Percentiles rank a stretch among this genome's conserved stretches.
Evolutionary conservation across 83 land plant species (phyloP).

Genomic region (Picea engelmannii): DNA sequence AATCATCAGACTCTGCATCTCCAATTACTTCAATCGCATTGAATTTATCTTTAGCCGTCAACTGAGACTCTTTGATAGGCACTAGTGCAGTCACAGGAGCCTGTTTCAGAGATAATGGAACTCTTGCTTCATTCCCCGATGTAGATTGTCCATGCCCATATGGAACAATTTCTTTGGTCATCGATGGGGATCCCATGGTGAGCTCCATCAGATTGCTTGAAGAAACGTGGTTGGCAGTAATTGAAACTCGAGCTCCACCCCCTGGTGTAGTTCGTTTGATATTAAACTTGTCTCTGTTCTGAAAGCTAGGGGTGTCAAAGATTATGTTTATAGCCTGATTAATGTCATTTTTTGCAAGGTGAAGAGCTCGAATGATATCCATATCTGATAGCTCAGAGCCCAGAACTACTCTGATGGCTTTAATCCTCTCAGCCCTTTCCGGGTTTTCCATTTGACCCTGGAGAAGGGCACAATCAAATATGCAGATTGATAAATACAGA

Average conservation of each 20-base stretch:
- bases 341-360: slow-evolving; percentile 32
- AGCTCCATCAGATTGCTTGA: background rate
- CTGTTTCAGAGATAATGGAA: background rate
- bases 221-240: slow-evolving; percentile 7
- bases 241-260: slow-evolving; percentile 26
- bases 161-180: slow-evolving; percentile 11
- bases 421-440: slow-evolving; percentile 24
- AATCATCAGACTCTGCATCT: background rate
- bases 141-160: background rate
- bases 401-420: slow-evolving; percentile 22
- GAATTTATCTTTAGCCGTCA: background rate
- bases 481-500: background rate
- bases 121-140: background rate
- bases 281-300: slow-evolving; percentile 3
- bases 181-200: background rate
- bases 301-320: slow-evolving; percentile 24
- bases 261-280: slow-evolving; percentile 25
- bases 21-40: background rate
- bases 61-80: slow-evolving; percentile 11
- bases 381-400: slow-evolving; percentile 22
- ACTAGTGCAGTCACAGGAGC: background rate
- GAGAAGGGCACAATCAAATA: background rate
- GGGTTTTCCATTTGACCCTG: background rate
- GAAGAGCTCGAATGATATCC: slow-evolving; percentile 42
- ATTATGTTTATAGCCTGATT: slow-evolving; percentile 30